Percentiles rank a stretch among this genome's conserved stretches.
These are phyloP conservation scores for Gaeumannomyces sp. DNA, from an alignment of 2,329 filamentous ascomycete genomes.

Conservation along the genomic window DNA sequence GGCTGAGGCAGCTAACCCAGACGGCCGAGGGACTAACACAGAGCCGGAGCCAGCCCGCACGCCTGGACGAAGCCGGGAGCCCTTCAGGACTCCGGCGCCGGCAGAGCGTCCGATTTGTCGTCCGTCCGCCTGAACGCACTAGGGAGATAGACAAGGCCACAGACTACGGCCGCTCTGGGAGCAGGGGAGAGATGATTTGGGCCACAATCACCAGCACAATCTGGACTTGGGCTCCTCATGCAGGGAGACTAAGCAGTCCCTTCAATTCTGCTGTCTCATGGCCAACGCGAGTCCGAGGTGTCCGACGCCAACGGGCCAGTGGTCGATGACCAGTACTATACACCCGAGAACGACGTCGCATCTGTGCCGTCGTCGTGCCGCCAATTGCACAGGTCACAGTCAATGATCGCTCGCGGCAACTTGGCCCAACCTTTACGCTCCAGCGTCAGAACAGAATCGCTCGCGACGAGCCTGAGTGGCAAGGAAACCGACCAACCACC, in stretches of 20 bases:
- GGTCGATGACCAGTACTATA: constrained; percentile 31
- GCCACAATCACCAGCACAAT: background rate
- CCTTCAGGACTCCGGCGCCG: constrained; percentile 29
- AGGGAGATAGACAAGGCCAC: background rate
- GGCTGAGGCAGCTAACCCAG: background rate
- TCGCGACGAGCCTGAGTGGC: background rate
- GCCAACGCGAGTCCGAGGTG: background rate
- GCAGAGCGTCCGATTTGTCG: constrained; percentile 51
- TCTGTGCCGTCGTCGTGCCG: constrained; percentile 43
- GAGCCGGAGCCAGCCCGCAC: background rate
- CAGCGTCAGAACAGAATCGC: background rate
- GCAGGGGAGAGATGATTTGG: background rate
- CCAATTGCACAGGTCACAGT: constrained; percentile 48
- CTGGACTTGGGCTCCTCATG: background rate
- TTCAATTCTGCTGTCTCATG: background rate
- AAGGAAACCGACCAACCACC: background rate
- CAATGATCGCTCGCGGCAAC: constrained; percentile 37
- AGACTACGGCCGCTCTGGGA: background rate
- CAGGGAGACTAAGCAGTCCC: background rate
- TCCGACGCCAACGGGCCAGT: background rate
- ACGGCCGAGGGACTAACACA: background rate
- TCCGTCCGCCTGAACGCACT: background rate
- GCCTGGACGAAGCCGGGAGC: background rate
- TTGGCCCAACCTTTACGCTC: constrained; percentile 12
- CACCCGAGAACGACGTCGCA: constrained; percentile 39